A percentile compares a stretch with the other conserved stretches of the same genome.
Evolutionary conservation across 1,139 yeast species (phyloP).

Genomic region (Lodderomyces theae): DNA sequence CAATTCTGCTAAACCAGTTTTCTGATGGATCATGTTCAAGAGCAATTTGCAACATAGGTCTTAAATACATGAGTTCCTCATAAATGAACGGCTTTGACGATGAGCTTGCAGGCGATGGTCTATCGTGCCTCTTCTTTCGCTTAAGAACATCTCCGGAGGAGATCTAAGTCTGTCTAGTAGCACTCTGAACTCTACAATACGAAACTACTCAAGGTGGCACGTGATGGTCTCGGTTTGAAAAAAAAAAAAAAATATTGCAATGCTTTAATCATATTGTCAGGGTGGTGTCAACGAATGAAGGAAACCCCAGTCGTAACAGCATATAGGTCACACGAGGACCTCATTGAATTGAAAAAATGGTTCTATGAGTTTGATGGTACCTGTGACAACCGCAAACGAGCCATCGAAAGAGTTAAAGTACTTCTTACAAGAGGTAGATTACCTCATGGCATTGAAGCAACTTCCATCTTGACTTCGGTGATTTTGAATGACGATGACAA

Average conservation of each 20-base stretch:
- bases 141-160: too few relatives aligned
- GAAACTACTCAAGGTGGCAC: too few relatives aligned
- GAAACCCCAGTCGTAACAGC: slow-evolving; percentile 49
- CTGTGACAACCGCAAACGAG: slow-evolving; percentile 27
- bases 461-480: slow-evolving; percentile 60
- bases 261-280: background rate
- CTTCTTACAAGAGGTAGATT: slow-evolving; percentile 38
- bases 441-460: slow-evolving; percentile 53
- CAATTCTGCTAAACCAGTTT: too few relatives aligned
- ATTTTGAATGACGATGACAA: slow-evolving; percentile 27
- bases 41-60: too few relatives aligned
- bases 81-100: too few relatives aligned
- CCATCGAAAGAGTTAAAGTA: slow-evolving; percentile 47
- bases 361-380: slow-evolving; percentile 44
- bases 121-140: too few relatives aligned
- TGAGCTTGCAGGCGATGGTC: too few relatives aligned
- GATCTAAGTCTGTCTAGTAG: too few relatives aligned
- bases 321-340: slow-evolving; percentile 52
- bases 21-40: too few relatives aligned
- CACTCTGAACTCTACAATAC: too few relatives aligned
- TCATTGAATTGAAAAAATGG: slow-evolving; percentile 53
- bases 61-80: too few relatives aligned
- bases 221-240: too few relatives aligned
- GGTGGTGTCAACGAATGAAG: slow-evolving; percentile 8
- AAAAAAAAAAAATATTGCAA: background rate